Percentiles rank a stretch among this genome's conserved stretches.
These are phyloP conservation scores for Naegleria gruberi DNA, from an alignment of 208 protist genomes.

Conservation along the genomic window DNA sequence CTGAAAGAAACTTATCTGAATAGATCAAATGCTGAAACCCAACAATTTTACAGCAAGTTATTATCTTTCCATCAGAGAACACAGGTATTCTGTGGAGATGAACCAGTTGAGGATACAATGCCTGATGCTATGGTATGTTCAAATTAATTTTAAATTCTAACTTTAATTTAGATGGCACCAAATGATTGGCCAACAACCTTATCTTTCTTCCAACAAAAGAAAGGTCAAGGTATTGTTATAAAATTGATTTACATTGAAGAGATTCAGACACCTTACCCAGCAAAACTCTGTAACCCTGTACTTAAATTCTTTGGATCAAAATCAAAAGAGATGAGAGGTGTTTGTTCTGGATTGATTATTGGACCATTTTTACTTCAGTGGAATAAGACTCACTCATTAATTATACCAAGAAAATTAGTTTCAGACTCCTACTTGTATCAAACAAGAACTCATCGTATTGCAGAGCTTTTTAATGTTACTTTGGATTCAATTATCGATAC, in stretches of 20 bases:
- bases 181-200: slow-evolving; percentile 16
- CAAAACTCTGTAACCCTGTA: background rate
- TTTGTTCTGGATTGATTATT: background rate
- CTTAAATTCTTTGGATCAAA: background rate
- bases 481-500: background rate
- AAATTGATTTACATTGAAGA: background rate
- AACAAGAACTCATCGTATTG: background rate
- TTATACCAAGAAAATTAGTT: background rate
- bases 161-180: background rate
- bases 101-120: background rate
- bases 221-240: background rate
- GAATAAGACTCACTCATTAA: background rate
- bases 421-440: background rate
- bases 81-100: background rate
- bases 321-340: background rate
- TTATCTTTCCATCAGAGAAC: background rate
- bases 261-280: background rate
- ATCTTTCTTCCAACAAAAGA: slow-evolving; percentile 9
- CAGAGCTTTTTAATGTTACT: background rate
- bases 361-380: slow-evolving; percentile 3
- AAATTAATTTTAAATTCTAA: too few relatives aligned
- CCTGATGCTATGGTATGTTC: background rate
- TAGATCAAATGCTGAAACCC: slow-evolving; percentile 10
- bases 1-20: background rate
- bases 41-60: background rate